Percentiles rank a stretch among this genome's conserved stretches.
phyloP scores from a whole-genome alignment of 177 flowering plant species.

The Vitis hybrid region DNA sequence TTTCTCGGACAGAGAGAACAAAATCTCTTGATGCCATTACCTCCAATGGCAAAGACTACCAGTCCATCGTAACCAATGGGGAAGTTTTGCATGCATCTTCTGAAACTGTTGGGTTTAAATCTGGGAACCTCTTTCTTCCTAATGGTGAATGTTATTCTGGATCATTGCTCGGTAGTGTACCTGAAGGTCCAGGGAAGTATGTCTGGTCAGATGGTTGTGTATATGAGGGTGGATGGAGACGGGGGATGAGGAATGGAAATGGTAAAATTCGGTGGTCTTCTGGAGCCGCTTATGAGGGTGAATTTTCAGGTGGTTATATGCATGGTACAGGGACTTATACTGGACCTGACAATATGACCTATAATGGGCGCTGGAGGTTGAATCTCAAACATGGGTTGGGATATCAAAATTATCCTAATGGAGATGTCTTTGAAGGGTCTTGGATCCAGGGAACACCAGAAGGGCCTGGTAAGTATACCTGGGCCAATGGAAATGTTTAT shows the following conservation, averaged over 20 bases:
- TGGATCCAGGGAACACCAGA: constrained; percentile 89
- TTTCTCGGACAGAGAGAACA: constrained; percentile 52
- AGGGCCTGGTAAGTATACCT: constrained; percentile 91
- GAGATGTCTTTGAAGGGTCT: constrained; percentile 90
- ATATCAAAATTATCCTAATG: constrained; percentile 67
- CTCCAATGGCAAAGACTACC: constrained; percentile 28
- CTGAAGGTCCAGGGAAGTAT: constrained; percentile 87
- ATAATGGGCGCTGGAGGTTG: constrained; percentile 85
- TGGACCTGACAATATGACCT: constrained; percentile 48
- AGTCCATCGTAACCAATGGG: constrained; percentile 41
- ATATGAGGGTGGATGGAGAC: constrained; percentile 92
- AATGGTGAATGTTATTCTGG: constrained; percentile 89
- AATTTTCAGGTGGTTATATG: constrained; percentile 90
- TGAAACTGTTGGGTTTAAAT: constrained; percentile 55
- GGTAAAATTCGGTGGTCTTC: constrained; percentile 79
- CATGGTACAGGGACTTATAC: constrained; percentile 77
- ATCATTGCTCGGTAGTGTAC: constrained; percentile 61
- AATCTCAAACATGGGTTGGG: constrained; percentile 95
- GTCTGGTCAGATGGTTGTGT: constrained; percentile 81
- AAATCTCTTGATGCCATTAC: constrained; percentile 50
- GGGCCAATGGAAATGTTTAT: constrained; percentile 91
- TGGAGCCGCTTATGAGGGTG: constrained; percentile 88
- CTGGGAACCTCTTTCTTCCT: constrained; percentile 64
- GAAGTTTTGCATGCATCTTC: constrained; percentile 41
- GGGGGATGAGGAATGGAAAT: constrained; percentile 83